Base-by-base conservation (phyloP, 192 early-diverging fungal species). In the Podila epigama region DNA sequence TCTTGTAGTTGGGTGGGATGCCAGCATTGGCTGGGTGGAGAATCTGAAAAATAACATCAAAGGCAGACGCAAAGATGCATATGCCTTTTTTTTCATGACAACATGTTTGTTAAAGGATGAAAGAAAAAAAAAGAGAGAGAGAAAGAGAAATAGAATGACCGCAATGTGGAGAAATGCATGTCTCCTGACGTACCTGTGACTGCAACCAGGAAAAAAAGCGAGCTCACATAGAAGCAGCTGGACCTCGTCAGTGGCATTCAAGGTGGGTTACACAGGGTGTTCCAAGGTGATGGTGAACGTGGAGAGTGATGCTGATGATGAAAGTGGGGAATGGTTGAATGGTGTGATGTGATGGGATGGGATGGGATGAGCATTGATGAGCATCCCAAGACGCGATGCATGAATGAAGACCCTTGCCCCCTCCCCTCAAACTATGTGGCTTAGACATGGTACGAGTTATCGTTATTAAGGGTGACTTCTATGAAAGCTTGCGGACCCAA, bases 1-100 rank as follows among this genome's bases (percentile, higher is more conserved):
- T 83, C 29, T 83, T 69, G 66, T 75, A 83, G 37, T 87, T 79
- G 37, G 77, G 75, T 48, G 57, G 42, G 8, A 71, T 81, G 20
- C 39, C 53, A 12, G 25, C 20, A 4, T 75, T 70, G 15, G 66
- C 48, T 13, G 79, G 80, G 16, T 79, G 68, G 29, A 87, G 57
- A 36, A 83, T 80, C 66, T 87, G 85, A 44, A 87, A 81, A 48
- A 87, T 80, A 18, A 87, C 81, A 72, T 87, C 85, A 18, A 73
- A 80, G 27, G 83, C 85, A 29, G 85, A 87, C 12, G 84, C 69
- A 22, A 79, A 79, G n/a, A 87, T 60, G 50, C 85, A 87, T 16
- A 84, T 77, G 31, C 73, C 73, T 77, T 20, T 8, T 7, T 12
- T 28, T 20, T 0, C n/a, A 10, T 42, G 20, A 8, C 22, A 35